These are phyloP conservation scores for Fusarium torulosum DNA, from an alignment of 2,329 filamentous ascomycete species.

Conservation along the genomic window DNA sequence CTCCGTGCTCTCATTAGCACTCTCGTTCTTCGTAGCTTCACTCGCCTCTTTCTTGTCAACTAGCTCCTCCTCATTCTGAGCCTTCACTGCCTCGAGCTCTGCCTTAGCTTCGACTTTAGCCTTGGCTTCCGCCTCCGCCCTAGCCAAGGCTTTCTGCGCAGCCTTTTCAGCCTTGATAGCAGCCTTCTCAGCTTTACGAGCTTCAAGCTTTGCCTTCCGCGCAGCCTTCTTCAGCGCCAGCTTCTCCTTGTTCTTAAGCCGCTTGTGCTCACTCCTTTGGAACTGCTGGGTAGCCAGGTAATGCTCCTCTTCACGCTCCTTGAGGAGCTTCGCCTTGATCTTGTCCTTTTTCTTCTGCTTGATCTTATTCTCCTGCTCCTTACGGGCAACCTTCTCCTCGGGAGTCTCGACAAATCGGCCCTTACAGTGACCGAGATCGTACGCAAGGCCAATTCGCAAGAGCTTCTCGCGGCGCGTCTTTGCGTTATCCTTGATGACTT, in stretches of 20 bases:
- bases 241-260: conserved; percentile 79
- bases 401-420: conserved; percentile 63
- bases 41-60: conserved; percentile 5
- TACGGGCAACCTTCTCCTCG: conserved; percentile 62
- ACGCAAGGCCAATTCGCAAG: conserved; percentile 75
- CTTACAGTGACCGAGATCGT: conserved; percentile 78
- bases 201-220: conserved; percentile 46
- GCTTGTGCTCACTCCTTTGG: conserved; percentile 49
- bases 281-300: conserved; percentile 55
- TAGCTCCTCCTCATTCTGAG: conserved; percentile 28
- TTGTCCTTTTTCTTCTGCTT: conserved; percentile 55
- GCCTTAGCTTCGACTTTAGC: conserved; percentile 50
- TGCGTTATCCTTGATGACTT: conserved; percentile 75
- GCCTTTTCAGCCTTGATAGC: conserved; percentile 35
- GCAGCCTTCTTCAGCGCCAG: conserved; percentile 80
- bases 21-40: conserved; percentile 8
- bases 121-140: conserved; percentile 28
- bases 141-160: conserved; percentile 11
- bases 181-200: conserved; percentile 36
- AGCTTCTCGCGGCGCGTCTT: conserved; percentile 77
- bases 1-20: background rate
- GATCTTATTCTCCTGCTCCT: conserved; percentile 59
- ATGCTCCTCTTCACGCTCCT: conserved; percentile 54
- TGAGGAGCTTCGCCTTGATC: conserved; percentile 57
- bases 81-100: conserved; percentile 21